A percentile compares a stretch with the other conserved stretches of the same genome.
Evolutionary conservation across 2,329 filamentous ascomycete species (phyloP).

Genomic region (Chaetomium strumarium): DNA sequence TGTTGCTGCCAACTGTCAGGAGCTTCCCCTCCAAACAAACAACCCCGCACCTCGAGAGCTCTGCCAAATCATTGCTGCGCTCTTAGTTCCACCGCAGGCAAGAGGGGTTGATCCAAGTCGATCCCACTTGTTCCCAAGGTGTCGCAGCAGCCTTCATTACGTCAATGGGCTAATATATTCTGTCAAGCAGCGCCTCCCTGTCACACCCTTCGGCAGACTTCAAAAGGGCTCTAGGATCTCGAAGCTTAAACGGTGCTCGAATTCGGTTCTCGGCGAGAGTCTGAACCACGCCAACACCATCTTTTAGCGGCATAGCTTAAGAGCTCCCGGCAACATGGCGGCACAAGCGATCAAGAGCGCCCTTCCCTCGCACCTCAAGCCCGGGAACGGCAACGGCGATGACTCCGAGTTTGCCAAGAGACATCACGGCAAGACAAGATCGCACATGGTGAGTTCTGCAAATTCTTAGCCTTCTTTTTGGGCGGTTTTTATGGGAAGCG

Average conservation of each 20-base stretch:
- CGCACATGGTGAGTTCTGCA: conserved; percentile 68
- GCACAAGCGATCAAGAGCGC: conserved; percentile 61
- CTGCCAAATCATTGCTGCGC: conserved; percentile 19
- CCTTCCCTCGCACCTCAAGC: conserved; percentile 79
- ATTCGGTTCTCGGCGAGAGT: background rate
- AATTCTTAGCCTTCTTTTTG: background rate
- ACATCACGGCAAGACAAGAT: conserved; percentile 80
- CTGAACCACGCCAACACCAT: no score
- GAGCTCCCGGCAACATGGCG: conserved; percentile 51
- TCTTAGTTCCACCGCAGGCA: conserved; percentile 18
- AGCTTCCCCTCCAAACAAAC: conserved; percentile 17
- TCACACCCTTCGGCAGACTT: background rate
- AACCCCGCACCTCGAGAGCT: conserved; percentile 16
- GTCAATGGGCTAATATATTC: conserved; percentile 26
- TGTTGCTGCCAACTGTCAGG: conserved; percentile 6
- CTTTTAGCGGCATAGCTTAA: conserved; percentile 6
- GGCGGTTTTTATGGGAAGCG: background rate
- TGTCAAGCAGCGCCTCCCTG: conserved; percentile 15
- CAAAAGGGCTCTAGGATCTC: no score
- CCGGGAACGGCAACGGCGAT: conserved; percentile 37
- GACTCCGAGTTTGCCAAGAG: conserved; percentile 51
- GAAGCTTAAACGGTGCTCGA: background rate
- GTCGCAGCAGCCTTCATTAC: conserved; percentile 20
- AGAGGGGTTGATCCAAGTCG: conserved; percentile 18
- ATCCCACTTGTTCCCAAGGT: conserved; percentile 11